Evolutionary conservation across 495 filamentous ascomycete species (phyloP), one percentile per base, ranked within the genome.

Genomic region (Aspergillus funiculosus): DNA sequence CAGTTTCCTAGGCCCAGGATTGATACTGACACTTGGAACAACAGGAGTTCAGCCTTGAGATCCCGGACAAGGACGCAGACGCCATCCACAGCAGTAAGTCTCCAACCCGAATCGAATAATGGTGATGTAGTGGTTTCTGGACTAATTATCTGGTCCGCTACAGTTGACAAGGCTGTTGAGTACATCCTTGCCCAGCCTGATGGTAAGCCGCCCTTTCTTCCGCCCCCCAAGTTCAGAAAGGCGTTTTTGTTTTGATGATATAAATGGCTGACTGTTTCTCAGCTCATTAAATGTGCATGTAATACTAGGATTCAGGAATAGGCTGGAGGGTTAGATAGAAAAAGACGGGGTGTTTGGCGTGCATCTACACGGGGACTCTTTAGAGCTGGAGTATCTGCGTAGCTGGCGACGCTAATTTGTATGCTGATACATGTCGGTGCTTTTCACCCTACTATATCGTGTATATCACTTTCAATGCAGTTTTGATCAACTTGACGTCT

Each of bases 41-140:
- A 67, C 62, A 97, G 91, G 92, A 98, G 69, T 98, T 98, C 73
- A 96, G 89, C 81, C 92, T 98, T 72, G 92, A 98, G 80, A 98
- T 98, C 67, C 94, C 92, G 53, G 92, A 98, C 71, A 97, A 96
- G 77, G 91, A 96, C 61, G 94, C 92, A 53, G 92, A 98, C 73
- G 77, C 79, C 52, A 95, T 98, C 66, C 87, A 91, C 78, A 95
- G 88, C 63, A 82, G 91, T 95, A 89, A 54, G 91, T 77, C n/a
- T 14, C 30, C 19, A 9, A 6, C 10, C 8, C 7, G 17, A 6
- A 29, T 8, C 22, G 7, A 13, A 18, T 18, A 27, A n/a, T 2
- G 5, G 2, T 14, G 13, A 27, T 10, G n/a, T 14, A 25, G 10
- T n/a, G 10, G n/a, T n/a, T 19, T 24, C 11, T 20, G 46, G 39